phyloP scores from a whole-genome alignment of 208 protist genomes.

The Trypanosoma avium region DNA sequence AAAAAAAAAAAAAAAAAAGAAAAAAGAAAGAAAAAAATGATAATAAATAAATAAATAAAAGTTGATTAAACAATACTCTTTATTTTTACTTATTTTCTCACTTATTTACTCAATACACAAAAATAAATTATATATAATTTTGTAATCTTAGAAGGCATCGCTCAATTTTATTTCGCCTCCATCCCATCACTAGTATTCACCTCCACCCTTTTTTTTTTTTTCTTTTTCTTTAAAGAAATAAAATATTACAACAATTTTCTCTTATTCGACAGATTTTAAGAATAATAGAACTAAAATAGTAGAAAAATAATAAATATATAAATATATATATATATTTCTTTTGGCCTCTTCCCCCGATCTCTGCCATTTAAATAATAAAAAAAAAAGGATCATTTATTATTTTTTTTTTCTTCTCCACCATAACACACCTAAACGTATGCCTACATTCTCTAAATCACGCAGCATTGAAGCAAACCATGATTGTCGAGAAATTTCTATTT shows the following conservation, averaged over 20 bases:
- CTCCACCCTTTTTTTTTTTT: background rate
- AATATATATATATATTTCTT: background rate
- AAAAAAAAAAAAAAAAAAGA: conserved; percentile 16
- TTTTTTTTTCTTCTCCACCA: background rate
- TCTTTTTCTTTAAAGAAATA: background rate
- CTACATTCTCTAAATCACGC: background rate
- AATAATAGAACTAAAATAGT: no score
- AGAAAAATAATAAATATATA: no score
- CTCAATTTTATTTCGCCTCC: no score
- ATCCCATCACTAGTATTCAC: no score
- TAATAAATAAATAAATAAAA: no score
- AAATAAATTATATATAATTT: no score
- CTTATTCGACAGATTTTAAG: no score
- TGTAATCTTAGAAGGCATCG: no score
- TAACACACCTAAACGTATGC: background rate
- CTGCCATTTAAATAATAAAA: conserved; percentile 3
- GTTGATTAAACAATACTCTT: background rate
- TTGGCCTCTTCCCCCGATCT: no score
- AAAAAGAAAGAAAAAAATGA: no score
- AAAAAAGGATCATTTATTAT: background rate
- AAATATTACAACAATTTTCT: no score
- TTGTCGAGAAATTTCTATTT: background rate
- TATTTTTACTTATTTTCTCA: conserved; percentile 2
- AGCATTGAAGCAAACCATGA: background rate
- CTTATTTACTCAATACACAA: no score